Percentiles rank a stretch among this genome's conserved stretches.
Conservation (phyloP, 192 early-diverging fungal species). For the Coemansia sp. region DNA sequence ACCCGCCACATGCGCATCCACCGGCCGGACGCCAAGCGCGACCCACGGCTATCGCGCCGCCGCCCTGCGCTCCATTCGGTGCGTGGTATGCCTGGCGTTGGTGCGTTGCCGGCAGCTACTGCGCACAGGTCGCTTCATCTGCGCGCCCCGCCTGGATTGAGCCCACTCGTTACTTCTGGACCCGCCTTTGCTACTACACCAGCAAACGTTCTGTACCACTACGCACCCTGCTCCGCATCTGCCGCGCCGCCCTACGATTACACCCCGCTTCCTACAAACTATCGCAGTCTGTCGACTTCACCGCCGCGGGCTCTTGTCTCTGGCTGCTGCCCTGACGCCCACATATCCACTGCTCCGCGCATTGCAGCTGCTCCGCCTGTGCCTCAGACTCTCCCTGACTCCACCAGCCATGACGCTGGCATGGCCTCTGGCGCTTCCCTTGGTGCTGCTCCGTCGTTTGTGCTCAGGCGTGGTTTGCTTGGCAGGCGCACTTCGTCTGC, state of each 20-base stretch:
- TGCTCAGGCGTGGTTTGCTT: conserved; percentile 43
- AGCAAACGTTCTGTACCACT: conserved; percentile 23
- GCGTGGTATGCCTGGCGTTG: conserved; percentile 23
- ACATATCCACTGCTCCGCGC: conserved; percentile 12
- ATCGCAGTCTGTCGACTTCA: conserved; percentile 34
- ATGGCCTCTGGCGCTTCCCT: not conserved
- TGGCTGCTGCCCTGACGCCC: not conserved
- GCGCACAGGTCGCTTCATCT: conserved; percentile 33
- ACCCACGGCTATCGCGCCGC: conserved; percentile 29
- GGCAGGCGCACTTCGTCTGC: conserved; percentile 42
- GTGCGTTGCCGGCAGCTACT: conserved; percentile 12
- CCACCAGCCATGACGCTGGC: not conserved
- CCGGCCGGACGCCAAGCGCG: conserved; percentile 49
- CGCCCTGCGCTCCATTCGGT: conserved; percentile 13
- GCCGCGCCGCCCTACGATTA: conserved; percentile 20
- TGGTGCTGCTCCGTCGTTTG: conserved; percentile 28
- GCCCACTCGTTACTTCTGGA: conserved; percentile 38
- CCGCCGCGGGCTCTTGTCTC: conserved; percentile 17
- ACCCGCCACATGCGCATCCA: conserved; percentile 67
- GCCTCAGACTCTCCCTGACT: conserved; percentile 10
- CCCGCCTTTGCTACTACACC: conserved; percentile 38
- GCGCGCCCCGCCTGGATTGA: conserved; percentile 47
- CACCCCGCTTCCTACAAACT: conserved; percentile 10
- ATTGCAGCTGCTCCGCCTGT: conserved; percentile 10
- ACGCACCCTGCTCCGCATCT: conserved; percentile 34